Evolutionary conservation across 1,284 basidiomycete genomes (phyloP), one percentile per base, ranked within the genome.

Genomic region (Ustilago hordei): DNA sequence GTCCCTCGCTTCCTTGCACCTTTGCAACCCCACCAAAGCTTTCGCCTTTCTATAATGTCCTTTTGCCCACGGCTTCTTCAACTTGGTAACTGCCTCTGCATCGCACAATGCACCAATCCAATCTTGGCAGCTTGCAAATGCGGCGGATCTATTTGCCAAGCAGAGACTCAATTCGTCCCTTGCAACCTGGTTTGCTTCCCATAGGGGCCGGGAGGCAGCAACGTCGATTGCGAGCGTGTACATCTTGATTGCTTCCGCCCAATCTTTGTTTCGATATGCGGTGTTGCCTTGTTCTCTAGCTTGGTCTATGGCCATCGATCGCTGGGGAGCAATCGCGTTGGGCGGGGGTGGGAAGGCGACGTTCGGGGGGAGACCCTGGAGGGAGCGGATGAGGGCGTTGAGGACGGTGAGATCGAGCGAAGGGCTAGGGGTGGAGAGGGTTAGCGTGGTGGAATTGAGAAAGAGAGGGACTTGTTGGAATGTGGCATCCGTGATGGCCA

Each of bases 11-110:
- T 97, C 95, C 41, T 91, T 88, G 60, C 90, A 87, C 55, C 89
- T 88, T 13, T 89, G 89, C 64, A 99, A 88, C n/a, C 91, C 93
- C 5, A 93, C 88, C 53, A 98, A 88, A 0, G 96, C 95, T 85
- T 93, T 93, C 3, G 93, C 94, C 80, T 92, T 96, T 75, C 96
- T 89, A 89, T 96, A 97, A 86, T 98, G 94, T 0, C 95, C 96
- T 86, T 98, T 98, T 80, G 92, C 91, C 96, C 96, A 99, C 34
- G 91, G 91, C 66, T 92, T 89, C 85, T 94, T 93, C 63, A 98
- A 88, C 75, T 91, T 87, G 52, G 96, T 92, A 78, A 98, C 95
- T 1, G 92, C 91, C 72, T 98, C 95, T 0, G 95, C 95, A 84
- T 99, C 96, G 28, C 92, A 92, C 8, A 98, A 88, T 2, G 95